Base-by-base conservation (phyloP, 2,329 filamentous ascomycete genomes). In the Myriosclerotinia scirpicola region DNA sequence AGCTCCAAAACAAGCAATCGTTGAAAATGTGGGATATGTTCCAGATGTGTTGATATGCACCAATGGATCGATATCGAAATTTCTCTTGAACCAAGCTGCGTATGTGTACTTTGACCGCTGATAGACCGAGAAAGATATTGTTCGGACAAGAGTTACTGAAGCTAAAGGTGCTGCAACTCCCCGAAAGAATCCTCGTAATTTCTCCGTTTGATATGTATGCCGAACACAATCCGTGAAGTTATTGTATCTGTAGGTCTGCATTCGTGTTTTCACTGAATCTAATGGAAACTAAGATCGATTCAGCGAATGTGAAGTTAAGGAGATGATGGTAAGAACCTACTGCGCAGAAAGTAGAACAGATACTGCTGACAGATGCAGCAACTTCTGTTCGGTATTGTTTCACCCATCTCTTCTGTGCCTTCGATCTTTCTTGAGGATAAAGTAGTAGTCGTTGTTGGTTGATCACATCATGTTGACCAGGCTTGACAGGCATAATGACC, bases 201-300 rank as follows among this genome's bases (percentile, higher is more conserved):
- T 89, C 79, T 95, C 92, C 7, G 83, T 87, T 68, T 82, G 83
- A 79, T 95, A 95, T 12, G 91, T 94, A 72, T 90, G 85, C 69
- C 83, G 84, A 62, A 93, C 86, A 76, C 91, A 93, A 77, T 92
- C 88, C 75, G 85, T 78, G 78, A 91, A 92, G 71, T 85, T 91
- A 71, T 85, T 83, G 79, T 90, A 93, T 70, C 90, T 87, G 79
- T 95, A 94, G 71, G 90, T 91, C 81, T 96, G 92, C 87, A 95
- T 92, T 75, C 92, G 90, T 66, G 90, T 93, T 82, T 96, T 96
- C 77, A 94, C 89, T 74, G 92, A 94, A 78, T 96, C 92, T 72
- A 96, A 85, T 30, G 92, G 92, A 76, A 94, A 96, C 76, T 77
- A 54, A 64, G 55, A 63, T 9, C 17, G 22, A 68, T 71, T 40